phyloP scores from a whole-genome alignment of 352 stramenopile species.

The Thraustotheca clavata region DNA sequence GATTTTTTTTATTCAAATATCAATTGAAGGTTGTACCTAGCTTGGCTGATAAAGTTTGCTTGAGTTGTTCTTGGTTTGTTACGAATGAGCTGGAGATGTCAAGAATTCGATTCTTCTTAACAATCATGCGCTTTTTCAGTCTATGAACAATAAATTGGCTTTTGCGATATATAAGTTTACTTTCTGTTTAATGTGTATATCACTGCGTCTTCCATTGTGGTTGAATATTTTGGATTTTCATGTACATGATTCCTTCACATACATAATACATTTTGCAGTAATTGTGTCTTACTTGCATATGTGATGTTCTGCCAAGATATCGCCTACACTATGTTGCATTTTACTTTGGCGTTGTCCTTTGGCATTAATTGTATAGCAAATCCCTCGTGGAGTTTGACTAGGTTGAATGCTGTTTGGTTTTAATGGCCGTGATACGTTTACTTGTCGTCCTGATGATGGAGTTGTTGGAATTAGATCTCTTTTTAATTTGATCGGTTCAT shows the following conservation, averaged over 20 bases:
- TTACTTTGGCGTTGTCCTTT: slow-evolving; percentile 61
- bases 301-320: not conserved
- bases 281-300: slow-evolving; percentile 7
- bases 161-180: not conserved
- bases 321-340: slow-evolving; percentile 35
- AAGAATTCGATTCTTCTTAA: slow-evolving; percentile 10
- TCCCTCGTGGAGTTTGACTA: slow-evolving; percentile 32
- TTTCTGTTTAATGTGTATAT: slow-evolving; percentile 8
- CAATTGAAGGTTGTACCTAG: not conserved
- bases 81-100: slow-evolving; percentile 10
- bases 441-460: slow-evolving; percentile 11
- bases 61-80: not conserved
- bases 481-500: slow-evolving; percentile 1
- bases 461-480: not conserved
- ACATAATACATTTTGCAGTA: slow-evolving; percentile 29
- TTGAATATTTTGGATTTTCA: slow-evolving; percentile 50
- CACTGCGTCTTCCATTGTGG: slow-evolving; percentile 25
- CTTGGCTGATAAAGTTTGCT: not conserved
- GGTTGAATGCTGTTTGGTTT: not conserved
- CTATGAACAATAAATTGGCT: not conserved
- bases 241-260: slow-evolving; percentile 45
- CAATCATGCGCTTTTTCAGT: slow-evolving; percentile 12
- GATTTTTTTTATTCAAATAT: not conserved
- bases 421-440: not conserved
- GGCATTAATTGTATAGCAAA: slow-evolving; percentile 64